A percentile compares a stretch with the other conserved stretches of the same genome.
phyloP scores from a whole-genome alignment of 164 flowering plant species.

The grape (Vitis vinifera) region ASM3070453v1 NC_081820.1:27336001-27336500 shows the following conservation, averaged over 20 bases:
- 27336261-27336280: conserved; percentile 74
- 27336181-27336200: conserved; percentile 46
- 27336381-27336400: neutral
- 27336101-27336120: neutral
- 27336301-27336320: conserved; percentile 52
- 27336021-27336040: neutral
- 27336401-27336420: neutral
- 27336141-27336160: conserved; percentile 74
- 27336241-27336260: conserved; percentile 61
- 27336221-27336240: conserved; percentile 73
- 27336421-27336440: neutral
- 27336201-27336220: conserved; percentile 74
- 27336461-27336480: neutral
- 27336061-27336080: neutral
- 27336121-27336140: conserved; percentile 89
- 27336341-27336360: conserved; percentile 55
- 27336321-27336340: conserved; percentile 62
- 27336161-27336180: conserved; percentile 56
- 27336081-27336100: neutral
- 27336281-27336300: conserved; percentile 70
- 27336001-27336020: neutral
- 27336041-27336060: neutral
- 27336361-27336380: conserved; percentile 24
- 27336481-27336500: too few relatives aligned
- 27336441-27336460: too few relatives aligned